Evolutionary conservation across 2,329 filamentous ascomycete genomes (phyloP), one percentile per base, ranked within the genome.

Genomic region (Stemphylium vesicarium): DNA sequence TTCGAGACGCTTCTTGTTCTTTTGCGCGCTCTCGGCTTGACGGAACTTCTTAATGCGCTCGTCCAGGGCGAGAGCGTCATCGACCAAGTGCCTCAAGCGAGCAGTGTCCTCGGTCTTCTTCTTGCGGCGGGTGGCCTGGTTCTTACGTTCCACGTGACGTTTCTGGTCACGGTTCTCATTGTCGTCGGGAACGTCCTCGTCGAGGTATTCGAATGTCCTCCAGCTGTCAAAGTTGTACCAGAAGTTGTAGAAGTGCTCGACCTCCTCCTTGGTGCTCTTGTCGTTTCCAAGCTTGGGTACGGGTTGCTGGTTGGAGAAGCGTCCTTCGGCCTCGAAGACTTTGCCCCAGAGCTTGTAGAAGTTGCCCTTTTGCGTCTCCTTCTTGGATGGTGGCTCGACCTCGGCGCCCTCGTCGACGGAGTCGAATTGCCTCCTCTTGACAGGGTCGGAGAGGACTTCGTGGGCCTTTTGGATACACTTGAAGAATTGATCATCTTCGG

Each of bases 171-270:
- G 93, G 83, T 93, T 96, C 82, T 98, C 95, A 78, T 95, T 96
- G 83, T 99, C 95, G 73, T 99, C 95, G 36, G 95, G 95, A 26
- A 99, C 94, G 75, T 99, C 95, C 82, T 99, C 95, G 74, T 99
- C 95, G 56, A 96, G 90, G 79, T 99, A 99, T 81, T 99, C 95
- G 72, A 99, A 99, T 2, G 90, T 88, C 59, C 95, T 85, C 95
- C 95, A 99, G 78, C 90, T 95, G 84, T 99, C 95, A 71, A 99
- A 96, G 84, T 94, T 96, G 84, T 98, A 99, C 89, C 91, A 99
- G 84, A 98, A 99, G 85, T 99, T 96, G 86, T 99, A 99, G 79
- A 99, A 99, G 49, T 83, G 82, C 74, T 98, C 93, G 41, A 99
- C 95, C 8, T 96, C 88, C 73, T 96, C 91, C 79, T 93, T 91